Base-by-base conservation (phyloP, 257 asterid genomes). In the Nicotiana paniculata region DNA sequence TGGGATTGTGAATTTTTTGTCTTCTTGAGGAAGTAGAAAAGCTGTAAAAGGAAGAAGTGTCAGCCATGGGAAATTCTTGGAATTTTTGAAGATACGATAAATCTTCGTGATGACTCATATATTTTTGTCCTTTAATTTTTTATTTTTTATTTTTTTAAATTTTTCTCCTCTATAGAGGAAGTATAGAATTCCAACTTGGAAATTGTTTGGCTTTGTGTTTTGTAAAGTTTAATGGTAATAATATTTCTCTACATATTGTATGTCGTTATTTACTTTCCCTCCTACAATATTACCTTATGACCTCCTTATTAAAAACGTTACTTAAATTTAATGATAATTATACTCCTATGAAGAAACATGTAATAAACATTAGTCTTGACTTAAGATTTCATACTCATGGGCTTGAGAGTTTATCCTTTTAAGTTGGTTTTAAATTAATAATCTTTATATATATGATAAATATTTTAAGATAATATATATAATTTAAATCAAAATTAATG, bases 61-160 rank as follows among this genome's bases (percentile, higher is more conserved):
- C 80, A 81, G 83, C 88, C 90, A 80, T 87, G 63, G 81, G 82
- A 86, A 86, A 82, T 82, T 82, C 79, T 84, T 85, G 80, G 88
- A 79, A 75, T 75, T 75, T 74, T 75, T 75, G 46, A 75, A 75
- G 80, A 75, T 51, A 75, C 43, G 15, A 51, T 51, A 48, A 48
- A 75, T 75, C 80, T 75, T 75, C 80, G 28, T 51, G 28, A 26
- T 75, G 46, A 75, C 63, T 51, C 80, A 15, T 75, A 26, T 72
- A 46, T n/a, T 21, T 75, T 26, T 75, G 24, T 61, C 67, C 33
- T 51, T 30, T 53, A 0, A 13, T 51, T 13, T 59, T 2, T 21
- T 21, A 0, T 17, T 21, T 33, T 3, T 13, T 16, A n/a, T 48
- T 24, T 26, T 1, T 32, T 32, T 32, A 32, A 32, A 32, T 28